Evolutionary conservation across 2,329 filamentous ascomycete species (phyloP).

Genomic region (Botrytis tulipae): DNA sequence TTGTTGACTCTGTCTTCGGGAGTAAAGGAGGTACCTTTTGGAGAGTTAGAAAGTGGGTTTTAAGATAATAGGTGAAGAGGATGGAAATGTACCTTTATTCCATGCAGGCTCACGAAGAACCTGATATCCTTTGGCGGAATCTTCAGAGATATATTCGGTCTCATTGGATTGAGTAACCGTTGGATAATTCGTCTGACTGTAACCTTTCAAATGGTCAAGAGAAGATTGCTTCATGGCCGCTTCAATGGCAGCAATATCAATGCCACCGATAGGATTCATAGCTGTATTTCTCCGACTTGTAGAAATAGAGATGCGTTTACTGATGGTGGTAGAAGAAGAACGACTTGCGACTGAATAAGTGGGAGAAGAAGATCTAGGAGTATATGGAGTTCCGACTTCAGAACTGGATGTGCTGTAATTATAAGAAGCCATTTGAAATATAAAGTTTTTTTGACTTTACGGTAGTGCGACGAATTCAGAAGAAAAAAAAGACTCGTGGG

Average conservation of each 20-base stretch:
- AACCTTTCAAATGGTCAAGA: slow-evolving; percentile 60
- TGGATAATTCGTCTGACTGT: slow-evolving; percentile 54
- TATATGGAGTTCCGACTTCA: slow-evolving; percentile 25
- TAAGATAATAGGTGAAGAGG: not conserved
- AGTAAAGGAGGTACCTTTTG: slow-evolving; percentile 59
- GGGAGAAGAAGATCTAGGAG: slow-evolving; percentile 27
- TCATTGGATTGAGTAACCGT: slow-evolving; percentile 53
- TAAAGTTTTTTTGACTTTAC: slow-evolving; percentile 1
- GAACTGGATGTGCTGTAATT: slow-evolving; percentile 32
- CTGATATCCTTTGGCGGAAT: slow-evolving; percentile 58
- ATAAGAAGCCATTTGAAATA: slow-evolving; percentile 34
- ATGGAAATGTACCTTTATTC: slow-evolving; percentile 54
- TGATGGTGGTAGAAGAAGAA: slow-evolving; percentile 33
- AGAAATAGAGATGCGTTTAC: slow-evolving; percentile 36
- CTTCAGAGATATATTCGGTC: slow-evolving; percentile 54
- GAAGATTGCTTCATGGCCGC: slow-evolving; percentile 59
- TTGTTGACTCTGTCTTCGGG: slow-evolving; percentile 62
- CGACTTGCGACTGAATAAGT: slow-evolving; percentile 32
- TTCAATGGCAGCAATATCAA: slow-evolving; percentile 58
- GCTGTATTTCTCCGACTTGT: slow-evolving; percentile 31
- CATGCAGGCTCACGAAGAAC: slow-evolving; percentile 60
- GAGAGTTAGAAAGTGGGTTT: slow-evolving; percentile 19
- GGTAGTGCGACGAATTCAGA: slow-evolving; percentile 14
- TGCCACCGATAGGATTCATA: slow-evolving; percentile 34
- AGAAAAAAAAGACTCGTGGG: slow-evolving; percentile 18